These are phyloP conservation scores for Farysia itapuensis DNA, from an alignment of 1,284 basidiomycete genomes.

Conservation along the genomic window DNA sequence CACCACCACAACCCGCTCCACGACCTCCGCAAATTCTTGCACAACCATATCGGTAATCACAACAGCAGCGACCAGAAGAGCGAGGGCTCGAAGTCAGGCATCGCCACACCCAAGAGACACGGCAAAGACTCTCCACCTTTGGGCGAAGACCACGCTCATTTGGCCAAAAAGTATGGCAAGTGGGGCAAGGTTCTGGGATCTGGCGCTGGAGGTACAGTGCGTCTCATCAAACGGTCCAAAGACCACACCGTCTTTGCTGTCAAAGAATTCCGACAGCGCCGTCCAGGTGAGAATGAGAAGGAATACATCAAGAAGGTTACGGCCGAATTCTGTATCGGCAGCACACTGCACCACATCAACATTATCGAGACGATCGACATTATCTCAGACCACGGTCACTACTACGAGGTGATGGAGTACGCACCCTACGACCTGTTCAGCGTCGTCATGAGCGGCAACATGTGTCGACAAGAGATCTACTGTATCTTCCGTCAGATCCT, in stretches of 20 bases:
- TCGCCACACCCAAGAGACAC: conserved; percentile 41
- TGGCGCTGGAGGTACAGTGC: conserved; percentile 95
- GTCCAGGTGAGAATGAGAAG: conserved; percentile 83
- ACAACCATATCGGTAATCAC: conserved; percentile 56
- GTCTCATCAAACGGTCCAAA: conserved; percentile 79
- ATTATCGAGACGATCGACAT: conserved; percentile 99
- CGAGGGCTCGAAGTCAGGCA: conserved; percentile 37
- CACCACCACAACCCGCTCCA: conserved; percentile 47
- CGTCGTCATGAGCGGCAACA: conserved; percentile 99
- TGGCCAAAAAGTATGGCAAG: conserved; percentile 98
- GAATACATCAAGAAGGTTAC: conserved; percentile 99
- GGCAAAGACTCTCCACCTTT: conserved; percentile 60
- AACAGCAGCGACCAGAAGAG: conserved; percentile 37
- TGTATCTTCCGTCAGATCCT: conserved; percentile 99
- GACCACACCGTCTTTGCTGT: conserved; percentile 79
- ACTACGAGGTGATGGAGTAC: conserved; percentile 86
- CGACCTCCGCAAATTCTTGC: conserved; percentile 49
- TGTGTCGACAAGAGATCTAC: conserved; percentile 96
- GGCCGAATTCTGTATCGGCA: conserved; percentile 96
- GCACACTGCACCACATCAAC: conserved; percentile 78
- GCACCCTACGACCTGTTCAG: conserved; percentile 97
- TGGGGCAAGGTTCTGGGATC: conserved; percentile 94
- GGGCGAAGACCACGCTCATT: conserved; percentile 72
- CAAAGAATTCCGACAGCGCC: conserved; percentile 92
- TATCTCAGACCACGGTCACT: conserved; percentile 94